These are phyloP conservation scores for Microcyclospora tardicrescens DNA, from an alignment of 2,329 filamentous ascomycete species.

Conservation along the genomic window DNA sequence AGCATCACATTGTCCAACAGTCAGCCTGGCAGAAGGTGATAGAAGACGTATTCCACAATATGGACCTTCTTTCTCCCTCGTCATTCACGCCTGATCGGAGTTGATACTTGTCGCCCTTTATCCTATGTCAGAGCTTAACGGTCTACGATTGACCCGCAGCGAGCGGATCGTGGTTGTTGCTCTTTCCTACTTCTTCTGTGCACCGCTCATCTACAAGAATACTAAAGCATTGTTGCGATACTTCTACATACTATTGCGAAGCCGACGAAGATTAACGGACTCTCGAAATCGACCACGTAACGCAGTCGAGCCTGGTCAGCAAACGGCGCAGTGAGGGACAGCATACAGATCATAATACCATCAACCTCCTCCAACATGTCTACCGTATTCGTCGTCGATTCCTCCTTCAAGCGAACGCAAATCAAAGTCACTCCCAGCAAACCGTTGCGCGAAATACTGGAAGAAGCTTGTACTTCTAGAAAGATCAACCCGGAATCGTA, in stretches of 20 bases:
- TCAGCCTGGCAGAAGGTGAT: too few relatives aligned
- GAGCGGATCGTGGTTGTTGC: slow-evolving; percentile 23
- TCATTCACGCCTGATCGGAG: too few relatives aligned
- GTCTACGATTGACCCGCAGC: slow-evolving; percentile 20
- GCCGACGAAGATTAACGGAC: too few relatives aligned
- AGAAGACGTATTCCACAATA: too few relatives aligned
- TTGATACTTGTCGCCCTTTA: too few relatives aligned
- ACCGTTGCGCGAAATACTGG: slow-evolving; percentile 70
- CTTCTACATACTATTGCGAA: slow-evolving; percentile 3
- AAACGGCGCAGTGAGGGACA: not conserved
- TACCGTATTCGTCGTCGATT: slow-evolving; percentile 77
- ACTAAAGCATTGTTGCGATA: slow-evolving; percentile 14
- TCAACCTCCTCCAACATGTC: slow-evolving; percentile 43
- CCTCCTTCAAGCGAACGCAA: slow-evolving; percentile 60
- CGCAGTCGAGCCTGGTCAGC: slow-evolving; percentile 1
- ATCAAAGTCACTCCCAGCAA: slow-evolving; percentile 75
- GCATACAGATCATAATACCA: not conserved
- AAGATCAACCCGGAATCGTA: slow-evolving; percentile 60
- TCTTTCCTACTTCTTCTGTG: slow-evolving; percentile 21
- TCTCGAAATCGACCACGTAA: too few relatives aligned
- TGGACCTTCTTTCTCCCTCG: too few relatives aligned
- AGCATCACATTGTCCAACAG: too few relatives aligned
- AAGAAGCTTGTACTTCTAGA: slow-evolving; percentile 78
- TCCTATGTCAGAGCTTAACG: slow-evolving; percentile 12
- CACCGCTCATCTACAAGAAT: slow-evolving; percentile 17